These are phyloP conservation scores for Rhodotorula diobovata DNA, from an alignment of 768 basidiomycete species.

Conservation along the genomic window DNA sequence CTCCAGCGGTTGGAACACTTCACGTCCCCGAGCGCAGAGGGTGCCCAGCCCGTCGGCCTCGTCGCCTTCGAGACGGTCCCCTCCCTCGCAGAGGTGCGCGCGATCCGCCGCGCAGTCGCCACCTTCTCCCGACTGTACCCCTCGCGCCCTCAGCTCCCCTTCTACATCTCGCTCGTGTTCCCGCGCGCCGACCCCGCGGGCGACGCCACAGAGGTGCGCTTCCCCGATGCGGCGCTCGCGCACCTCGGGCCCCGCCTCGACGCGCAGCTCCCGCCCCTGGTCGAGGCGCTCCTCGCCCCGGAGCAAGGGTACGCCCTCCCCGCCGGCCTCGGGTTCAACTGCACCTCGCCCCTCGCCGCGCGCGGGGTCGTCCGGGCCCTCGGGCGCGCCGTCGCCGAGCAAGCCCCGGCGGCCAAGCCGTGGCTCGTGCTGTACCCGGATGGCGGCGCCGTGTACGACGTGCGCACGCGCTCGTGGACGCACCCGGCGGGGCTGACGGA, in stretches of 20 bases:
- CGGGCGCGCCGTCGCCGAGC: slow-evolving; percentile 4
- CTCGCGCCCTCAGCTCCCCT: slow-evolving; percentile 1
- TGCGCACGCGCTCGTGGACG: slow-evolving; percentile 42
- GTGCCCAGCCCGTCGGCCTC: slow-evolving; percentile 40
- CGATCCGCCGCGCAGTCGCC: slow-evolving; percentile 45
- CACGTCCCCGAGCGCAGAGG: slow-evolving; percentile 16
- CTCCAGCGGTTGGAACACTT: slow-evolving; percentile 45
- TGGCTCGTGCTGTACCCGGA: slow-evolving; percentile 48
- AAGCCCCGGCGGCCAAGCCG: slow-evolving; percentile 3
- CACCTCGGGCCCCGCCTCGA: background rate
- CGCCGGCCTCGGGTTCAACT: slow-evolving; percentile 47
- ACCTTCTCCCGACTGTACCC: slow-evolving; percentile 19
- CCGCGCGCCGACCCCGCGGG: slow-evolving; percentile 19
- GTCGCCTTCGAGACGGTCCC: slow-evolving; percentile 50
- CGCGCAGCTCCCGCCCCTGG: slow-evolving; percentile 9
- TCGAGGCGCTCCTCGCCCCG: slow-evolving; percentile 11
- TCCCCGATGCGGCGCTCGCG: slow-evolving; percentile 30
- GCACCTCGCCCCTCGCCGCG: slow-evolving; percentile 46
- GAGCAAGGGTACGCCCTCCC: background rate
- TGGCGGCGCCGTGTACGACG: slow-evolving; percentile 48
- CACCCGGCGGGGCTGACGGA: slow-evolving; percentile 35
- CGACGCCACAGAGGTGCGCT: slow-evolving; percentile 12
- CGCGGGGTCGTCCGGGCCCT: slow-evolving; percentile 35
- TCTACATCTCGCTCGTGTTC: slow-evolving; percentile 46
- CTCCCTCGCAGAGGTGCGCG: slow-evolving; percentile 44